phyloP scores from a whole-genome alignment of 352 stramenopile genomes.

The Pythium aphanidermatum region DNA sequence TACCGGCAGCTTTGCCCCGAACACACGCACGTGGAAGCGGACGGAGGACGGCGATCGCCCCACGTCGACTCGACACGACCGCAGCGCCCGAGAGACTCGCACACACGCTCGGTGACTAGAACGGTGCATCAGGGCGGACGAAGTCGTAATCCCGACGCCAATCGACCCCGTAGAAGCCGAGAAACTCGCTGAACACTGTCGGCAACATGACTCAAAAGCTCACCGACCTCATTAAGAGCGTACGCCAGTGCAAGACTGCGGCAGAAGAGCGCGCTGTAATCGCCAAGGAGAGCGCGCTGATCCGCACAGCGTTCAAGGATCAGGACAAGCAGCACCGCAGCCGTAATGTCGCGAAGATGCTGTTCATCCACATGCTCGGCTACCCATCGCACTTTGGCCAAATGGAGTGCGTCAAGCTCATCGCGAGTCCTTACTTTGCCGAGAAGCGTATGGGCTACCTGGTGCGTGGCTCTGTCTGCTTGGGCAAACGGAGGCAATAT shows the following conservation, averaged over 20 bases:
- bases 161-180: no score
- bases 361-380: conserved; percentile 99
- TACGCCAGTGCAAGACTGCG: conserved; percentile 98
- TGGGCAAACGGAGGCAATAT: no score
- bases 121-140: no score
- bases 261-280: conserved; percentile 98
- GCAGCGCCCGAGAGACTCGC: no score
- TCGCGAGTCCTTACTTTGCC: conserved; percentile 97
- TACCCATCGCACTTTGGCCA: conserved; percentile 99
- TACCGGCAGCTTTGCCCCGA: no score
- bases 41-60: no score
- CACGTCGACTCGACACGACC: no score
- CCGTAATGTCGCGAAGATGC: conserved; percentile 98
- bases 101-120: no score
- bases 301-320: conserved; percentile 98
- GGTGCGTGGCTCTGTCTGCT: conserved; percentile 23
- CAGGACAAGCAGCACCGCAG: conserved; percentile 96
- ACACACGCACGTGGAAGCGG: background rate
- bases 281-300: conserved; percentile 98
- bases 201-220: conserved; percentile 97
- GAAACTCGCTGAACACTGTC: no score
- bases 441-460: conserved; percentile 99
- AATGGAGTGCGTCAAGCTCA: conserved; percentile 99
- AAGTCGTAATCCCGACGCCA: no score
- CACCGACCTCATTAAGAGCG: conserved; percentile 97